Conservation (phyloP, 306 rosid species). For the Prunus salicina region DNA sequence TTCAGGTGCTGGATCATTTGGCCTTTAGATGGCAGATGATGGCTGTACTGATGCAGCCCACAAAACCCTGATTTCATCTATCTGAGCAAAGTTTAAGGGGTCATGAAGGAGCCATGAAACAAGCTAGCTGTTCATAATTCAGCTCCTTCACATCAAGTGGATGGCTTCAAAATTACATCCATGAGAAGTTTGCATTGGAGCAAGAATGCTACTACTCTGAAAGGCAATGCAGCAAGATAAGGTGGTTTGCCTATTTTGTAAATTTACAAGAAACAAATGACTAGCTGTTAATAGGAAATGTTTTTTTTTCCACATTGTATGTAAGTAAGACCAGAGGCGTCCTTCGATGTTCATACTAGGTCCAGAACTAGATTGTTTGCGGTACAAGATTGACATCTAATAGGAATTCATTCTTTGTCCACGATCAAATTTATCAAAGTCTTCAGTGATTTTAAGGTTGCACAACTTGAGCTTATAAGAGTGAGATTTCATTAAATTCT, state of each 20-base stretch:
- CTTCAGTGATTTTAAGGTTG: too few relatives aligned
- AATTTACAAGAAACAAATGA: not conserved
- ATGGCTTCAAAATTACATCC: conserved; percentile 1
- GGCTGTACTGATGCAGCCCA: conserved; percentile 3
- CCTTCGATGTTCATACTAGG: not conserved
- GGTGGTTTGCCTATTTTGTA: not conserved
- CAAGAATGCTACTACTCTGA: not conserved
- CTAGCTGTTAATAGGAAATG: not conserved
- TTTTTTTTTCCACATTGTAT: not conserved
- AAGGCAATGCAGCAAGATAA: not conserved
- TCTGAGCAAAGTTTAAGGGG: not conserved
- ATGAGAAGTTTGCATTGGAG: not conserved
- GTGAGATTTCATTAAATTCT: too few relatives aligned
- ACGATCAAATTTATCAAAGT: not conserved
- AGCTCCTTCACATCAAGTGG: conserved; percentile 1
- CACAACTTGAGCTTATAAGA: not conserved
- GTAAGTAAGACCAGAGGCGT: not conserved
- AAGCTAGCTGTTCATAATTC: not conserved
- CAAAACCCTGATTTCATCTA: not conserved
- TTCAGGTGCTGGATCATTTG: conserved; percentile 53
- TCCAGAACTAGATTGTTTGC: not conserved
- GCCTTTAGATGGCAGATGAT: conserved; percentile 26
- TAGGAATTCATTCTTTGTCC: not conserved
- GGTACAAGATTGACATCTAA: not conserved
- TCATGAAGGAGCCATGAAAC: not conserved